Evolutionary conservation across 768 basidiomycete genomes (phyloP), one percentile per base, ranked within the genome.

Genomic region (Chalciporus piperatus): DNA sequence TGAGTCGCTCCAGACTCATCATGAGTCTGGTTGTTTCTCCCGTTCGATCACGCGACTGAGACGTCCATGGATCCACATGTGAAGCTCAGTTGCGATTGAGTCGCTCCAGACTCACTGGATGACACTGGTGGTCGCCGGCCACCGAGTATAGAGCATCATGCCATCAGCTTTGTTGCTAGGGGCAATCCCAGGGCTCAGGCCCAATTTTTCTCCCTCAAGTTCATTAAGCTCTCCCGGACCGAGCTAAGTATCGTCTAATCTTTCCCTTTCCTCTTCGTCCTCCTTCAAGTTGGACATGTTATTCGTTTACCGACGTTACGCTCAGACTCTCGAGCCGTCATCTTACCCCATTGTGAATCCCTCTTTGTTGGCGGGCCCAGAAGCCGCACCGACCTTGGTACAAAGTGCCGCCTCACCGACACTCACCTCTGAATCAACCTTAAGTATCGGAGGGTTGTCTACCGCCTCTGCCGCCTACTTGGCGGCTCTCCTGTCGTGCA

Each of bases 401-500:
- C 54, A 41, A 14, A 25, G 27, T 16, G n/a, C 30, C 25, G 8
- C 20, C 20, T 30, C 45, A 28, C 30, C 45, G 28, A 48, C 19
- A 14, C 28, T 12, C 23, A 14, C 20, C 12, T 19, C 47, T 20
- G 44, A 35, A n/a, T 44, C 52, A 22, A 17, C n/a, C 27, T 43
- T 47, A 28, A 55, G 35, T 35, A 12, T 8, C 35, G 35, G 25
- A 9, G 40, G 14, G 11, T 23, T 55, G 38, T 57, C 58, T 19
- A 41, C 46, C 14, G 14, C 44, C 6, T 55, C 50, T 25, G 38
- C 11, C 0, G 39, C 40, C 14, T 45, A 43, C 3, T 41, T 58
- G 12, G 48, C 27, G 11, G 10, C 50, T 16, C 55, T 59, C 45
- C 47, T 68, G 20, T 54, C 53, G 13, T 11, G 67, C 45, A 30